Conservation (phyloP, 208 protist genomes). For the Trypanosoma avium region DNA sequence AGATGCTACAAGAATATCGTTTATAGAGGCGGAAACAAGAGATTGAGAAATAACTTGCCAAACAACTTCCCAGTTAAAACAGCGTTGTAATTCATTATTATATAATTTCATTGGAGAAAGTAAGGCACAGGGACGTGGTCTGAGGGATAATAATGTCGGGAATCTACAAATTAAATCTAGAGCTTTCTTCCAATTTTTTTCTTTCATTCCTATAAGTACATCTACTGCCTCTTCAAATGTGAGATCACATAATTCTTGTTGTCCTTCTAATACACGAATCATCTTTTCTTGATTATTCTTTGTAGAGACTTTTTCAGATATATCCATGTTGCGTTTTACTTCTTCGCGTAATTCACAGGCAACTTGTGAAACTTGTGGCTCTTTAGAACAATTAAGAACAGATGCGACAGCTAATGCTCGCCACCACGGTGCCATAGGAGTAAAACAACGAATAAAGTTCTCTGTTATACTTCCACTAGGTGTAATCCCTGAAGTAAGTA, state of each 20-base stretch:
- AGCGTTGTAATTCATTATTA: neutral
- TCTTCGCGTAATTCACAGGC: conserved; percentile 9
- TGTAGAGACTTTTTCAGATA: neutral
- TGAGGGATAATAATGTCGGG: conserved; percentile 10
- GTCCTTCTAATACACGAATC: neutral
- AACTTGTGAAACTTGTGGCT: neutral
- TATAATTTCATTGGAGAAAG: neutral
- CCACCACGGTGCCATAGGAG: conserved; percentile 21
- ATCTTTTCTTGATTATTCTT: neutral
- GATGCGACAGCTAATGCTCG: conserved; percentile 21
- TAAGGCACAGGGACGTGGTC: conserved; percentile 6
- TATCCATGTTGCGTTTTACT: neutral
- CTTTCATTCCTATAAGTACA: neutral
- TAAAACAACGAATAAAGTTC: conserved; percentile 27
- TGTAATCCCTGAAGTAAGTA: conserved; percentile 12
- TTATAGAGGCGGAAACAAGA: neutral
- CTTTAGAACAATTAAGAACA: conserved; percentile 11
- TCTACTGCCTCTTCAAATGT: conserved; percentile 8
- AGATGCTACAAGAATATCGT: conserved; percentile 6
- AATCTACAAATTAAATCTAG: conserved; percentile 12
- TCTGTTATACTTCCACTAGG: conserved; percentile 12
- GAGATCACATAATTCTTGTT: neutral
- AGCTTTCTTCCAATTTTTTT: conserved; percentile 18
- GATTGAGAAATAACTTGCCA: conserved; percentile 6
- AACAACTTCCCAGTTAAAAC: conserved; percentile 16